These are phyloP conservation scores for Volvox reticuliferus DNA, from an alignment of 139 green algal species.

Conservation along the genomic window DNA sequence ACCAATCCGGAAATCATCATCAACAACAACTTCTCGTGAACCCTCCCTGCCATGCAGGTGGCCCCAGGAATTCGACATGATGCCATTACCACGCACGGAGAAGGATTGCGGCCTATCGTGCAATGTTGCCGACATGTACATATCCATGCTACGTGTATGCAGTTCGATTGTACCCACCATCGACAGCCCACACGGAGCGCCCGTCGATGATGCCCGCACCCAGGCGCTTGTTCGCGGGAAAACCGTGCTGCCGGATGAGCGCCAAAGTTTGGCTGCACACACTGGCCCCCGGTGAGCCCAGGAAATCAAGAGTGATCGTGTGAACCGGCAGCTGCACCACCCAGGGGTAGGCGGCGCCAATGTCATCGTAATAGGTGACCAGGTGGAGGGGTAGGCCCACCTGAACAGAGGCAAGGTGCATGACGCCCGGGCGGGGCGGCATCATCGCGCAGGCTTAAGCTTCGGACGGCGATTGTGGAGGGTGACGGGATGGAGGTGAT, in stretches of 20 bases:
- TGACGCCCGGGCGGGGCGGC: no score
- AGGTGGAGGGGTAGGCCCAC: slow-evolving; percentile 88
- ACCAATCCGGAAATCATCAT: no score
- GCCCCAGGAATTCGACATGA: no score
- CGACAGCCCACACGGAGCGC: slow-evolving; percentile 84
- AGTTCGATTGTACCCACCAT: slow-evolving; percentile 26
- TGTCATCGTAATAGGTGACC: slow-evolving; percentile 86
- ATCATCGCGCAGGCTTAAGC: no score
- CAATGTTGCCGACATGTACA: background rate
- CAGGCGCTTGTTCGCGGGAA: slow-evolving; percentile 83
- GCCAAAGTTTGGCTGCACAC: slow-evolving; percentile 68
- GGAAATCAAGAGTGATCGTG: slow-evolving; percentile 86
- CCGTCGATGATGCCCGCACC: slow-evolving; percentile 89
- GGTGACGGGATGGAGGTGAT: no score
- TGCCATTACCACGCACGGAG: no score
- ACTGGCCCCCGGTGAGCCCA: slow-evolving; percentile 71
- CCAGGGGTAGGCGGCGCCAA: slow-evolving; percentile 80
- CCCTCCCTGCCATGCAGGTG: no score
- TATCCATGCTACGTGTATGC: background rate
- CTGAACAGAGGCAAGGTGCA: background rate
- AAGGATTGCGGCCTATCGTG: background rate
- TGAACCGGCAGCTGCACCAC: slow-evolving; percentile 77
- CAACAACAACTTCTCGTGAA: no score
- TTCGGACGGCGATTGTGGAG: no score
- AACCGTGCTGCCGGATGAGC: slow-evolving; percentile 80